Evolutionary conservation across 2,329 filamentous ascomycete species (phyloP), one percentile per base, ranked within the genome.

Genomic region (Fusarium heterosporum): DNA sequence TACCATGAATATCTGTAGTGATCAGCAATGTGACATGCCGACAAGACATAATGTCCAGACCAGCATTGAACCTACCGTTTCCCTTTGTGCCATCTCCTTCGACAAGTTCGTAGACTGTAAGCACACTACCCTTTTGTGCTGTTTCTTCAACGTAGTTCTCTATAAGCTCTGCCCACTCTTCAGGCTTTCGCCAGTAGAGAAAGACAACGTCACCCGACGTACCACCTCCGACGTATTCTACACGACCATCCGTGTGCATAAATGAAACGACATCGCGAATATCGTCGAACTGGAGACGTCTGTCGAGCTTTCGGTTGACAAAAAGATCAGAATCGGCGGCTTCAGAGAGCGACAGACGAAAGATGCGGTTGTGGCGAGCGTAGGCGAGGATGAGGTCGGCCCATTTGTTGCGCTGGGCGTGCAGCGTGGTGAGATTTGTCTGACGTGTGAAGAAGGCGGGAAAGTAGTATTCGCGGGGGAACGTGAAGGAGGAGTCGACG

Each of bases 101-200:
- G 3, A 88, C 85, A 73, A 99, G 81, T 81, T 99, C 96, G 78
- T 97, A 98, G 25, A 99, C 83, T 56, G 96, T 99, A 75, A 99
- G 79, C 55, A 99, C 95, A 13, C 86, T 88, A 25, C 93, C 93
- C 82, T 91, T 95, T 83, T 97, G 94, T 6, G 89, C 96, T 62
- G 93, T 97, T 64, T 89, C 88, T 29, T 98, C 94, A 43, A 93
- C 90, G 89, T 93, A 98, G 41, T 83, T 86, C 77, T 91, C 90
- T 40, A 98, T 81, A 61, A 89, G 76, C 32, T 84, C 87, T 3
- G 93, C 96, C 95, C 96, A 99, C 81, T 98, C 95, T 75, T 96
- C 93, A 0, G 91, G 90, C 73, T 88, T 91, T 65, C 87, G 86
- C 95, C 95, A 98, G 81, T 89, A 97, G 4, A 97, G 81, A 84